Evolutionary conservation across 2,329 filamentous ascomycete species (phyloP).

Genomic region (Paecilomyces dactylethromorphus): DNA sequence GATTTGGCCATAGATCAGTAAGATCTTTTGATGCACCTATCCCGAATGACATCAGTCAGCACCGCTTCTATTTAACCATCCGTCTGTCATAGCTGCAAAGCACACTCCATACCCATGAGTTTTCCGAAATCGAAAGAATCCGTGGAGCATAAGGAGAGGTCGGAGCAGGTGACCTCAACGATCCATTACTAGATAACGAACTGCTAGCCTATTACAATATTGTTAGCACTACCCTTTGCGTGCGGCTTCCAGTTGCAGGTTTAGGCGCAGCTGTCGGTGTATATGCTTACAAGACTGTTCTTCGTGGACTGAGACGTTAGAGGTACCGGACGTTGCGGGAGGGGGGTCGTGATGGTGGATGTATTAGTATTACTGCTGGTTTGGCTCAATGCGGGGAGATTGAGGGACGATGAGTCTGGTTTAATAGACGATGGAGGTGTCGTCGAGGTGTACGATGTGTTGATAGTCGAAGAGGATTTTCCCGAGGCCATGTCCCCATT

Average conservation of each 20-base stretch:
- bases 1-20: slow-evolving; percentile 74
- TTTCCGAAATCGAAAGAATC: slow-evolving; percentile 71
- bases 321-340: slow-evolving; percentile 41
- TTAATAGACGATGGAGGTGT: slow-evolving; percentile 69
- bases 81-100: neutral
- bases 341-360: slow-evolving; percentile 31
- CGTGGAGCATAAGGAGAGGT: slow-evolving; percentile 75
- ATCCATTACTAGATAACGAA: slow-evolving; percentile 25
- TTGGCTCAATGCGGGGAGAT: slow-evolving; percentile 47
- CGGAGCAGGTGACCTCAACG: slow-evolving; percentile 48
- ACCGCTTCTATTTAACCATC: slow-evolving; percentile 4
- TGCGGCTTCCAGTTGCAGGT: neutral
- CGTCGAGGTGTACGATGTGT: slow-evolving; percentile 56
- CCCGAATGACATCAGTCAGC: slow-evolving; percentile 10
- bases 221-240: neutral
- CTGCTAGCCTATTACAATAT: slow-evolving; percentile 25
- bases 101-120: slow-evolving; percentile 65
- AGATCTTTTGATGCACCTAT: slow-evolving; percentile 85
- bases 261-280: neutral
- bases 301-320: slow-evolving; percentile 32
- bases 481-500: slow-evolving; percentile 58
- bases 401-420: slow-evolving; percentile 59
- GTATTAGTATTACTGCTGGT: slow-evolving; percentile 41
- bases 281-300: slow-evolving; percentile 29
- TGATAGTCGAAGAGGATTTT: slow-evolving; percentile 56